Base-by-base conservation (phyloP, 1,284 basidiomycete genomes). In the Takashimella koratensis region DNA sequence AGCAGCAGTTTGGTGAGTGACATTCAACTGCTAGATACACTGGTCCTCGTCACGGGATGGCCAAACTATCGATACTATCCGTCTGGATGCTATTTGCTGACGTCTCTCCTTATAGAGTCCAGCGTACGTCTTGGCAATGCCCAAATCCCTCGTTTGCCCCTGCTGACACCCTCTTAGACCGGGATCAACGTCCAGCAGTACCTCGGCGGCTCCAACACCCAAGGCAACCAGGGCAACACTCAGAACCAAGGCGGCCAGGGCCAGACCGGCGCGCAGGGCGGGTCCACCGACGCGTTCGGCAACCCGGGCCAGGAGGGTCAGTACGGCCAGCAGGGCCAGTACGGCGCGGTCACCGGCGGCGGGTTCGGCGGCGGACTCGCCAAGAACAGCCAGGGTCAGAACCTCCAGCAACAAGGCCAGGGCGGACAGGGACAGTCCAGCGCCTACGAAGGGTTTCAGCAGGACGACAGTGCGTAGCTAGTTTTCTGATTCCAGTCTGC, bases 361-460 rank as follows among this genome's bases (percentile, higher is more conserved):
- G 62, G 62, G 22, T 64, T 62, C 42, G 64, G 64, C n/a, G 60
- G 60, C 19, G 64, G 56, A 21, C 39, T 66, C n/a, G 58, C 55
- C 42, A 54, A 59, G 45, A 51, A 53, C 19, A 13, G 30, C n/a
- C 52, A 52, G 13, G 57, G 54, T 19, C 40, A 52, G n/a, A 27
- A 45, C 16, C 27, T 51, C 42, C 52, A 44, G 16, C 55, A 54
- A 22, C 48, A 52, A 11, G 53, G 48, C 19, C 45, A 24, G 2
- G 44, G 48, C 11, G 45, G 44, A 6, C 20, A 25, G 5, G 20
- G 51, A 16, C 55, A 49, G 2, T 20, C 53, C 36, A 54, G 57
- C 41, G 45, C 51, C 11, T 69, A 69, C 53, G 66, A 67, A 46
- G 67, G 67, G 22, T 61, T 58, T 47, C 58, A 59, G n/a, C 22